A percentile compares a stretch with the other conserved stretches of the same genome.
These are phyloP conservation scores for Pseudogymnoascus sp. DNA, from an alignment of 2,329 filamentous ascomycete species.

Conservation along the genomic window DNA sequence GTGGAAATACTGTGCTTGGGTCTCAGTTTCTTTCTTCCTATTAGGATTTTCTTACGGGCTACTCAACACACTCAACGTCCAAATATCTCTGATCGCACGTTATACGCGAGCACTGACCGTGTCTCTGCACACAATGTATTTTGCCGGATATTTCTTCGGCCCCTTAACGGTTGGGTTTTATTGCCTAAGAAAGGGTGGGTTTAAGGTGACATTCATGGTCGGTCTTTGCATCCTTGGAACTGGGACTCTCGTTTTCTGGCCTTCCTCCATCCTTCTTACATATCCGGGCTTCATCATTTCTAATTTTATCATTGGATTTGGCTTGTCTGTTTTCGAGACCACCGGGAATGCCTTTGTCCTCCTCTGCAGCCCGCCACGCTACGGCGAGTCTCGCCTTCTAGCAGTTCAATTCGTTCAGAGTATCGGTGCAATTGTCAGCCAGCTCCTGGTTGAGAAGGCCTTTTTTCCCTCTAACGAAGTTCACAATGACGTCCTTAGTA, in stretches of 20 bases:
- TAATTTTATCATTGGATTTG: conserved; percentile 69
- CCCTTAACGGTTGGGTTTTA: conserved; percentile 61
- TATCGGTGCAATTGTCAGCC: conserved; percentile 65
- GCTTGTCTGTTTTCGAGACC: conserved; percentile 68
- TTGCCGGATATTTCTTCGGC: conserved; percentile 61
- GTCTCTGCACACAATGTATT: conserved; percentile 65
- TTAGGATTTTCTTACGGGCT: conserved; percentile 87
- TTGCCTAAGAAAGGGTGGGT: conserved; percentile 64
- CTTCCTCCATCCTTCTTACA: conserved; percentile 63
- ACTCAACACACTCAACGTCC: conserved; percentile 71
- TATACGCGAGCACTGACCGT: conserved; percentile 54
- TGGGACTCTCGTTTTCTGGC: conserved; percentile 77
- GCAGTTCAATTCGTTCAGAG: conserved; percentile 69
- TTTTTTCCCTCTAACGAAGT: conserved; percentile 47
- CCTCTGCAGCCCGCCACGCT: conserved; percentile 66
- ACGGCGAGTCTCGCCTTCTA: conserved; percentile 67
- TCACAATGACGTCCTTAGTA: conserved; percentile 51
- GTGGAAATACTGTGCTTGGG: conserved; percentile 62
- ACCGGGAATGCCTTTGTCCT: conserved; percentile 67
- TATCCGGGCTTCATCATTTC: conserved; percentile 74
- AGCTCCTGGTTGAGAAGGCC: conserved; percentile 64
- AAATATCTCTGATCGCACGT: conserved; percentile 55
- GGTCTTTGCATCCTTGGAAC: conserved; percentile 67
- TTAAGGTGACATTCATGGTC: conserved; percentile 68
- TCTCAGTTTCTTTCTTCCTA: conserved; percentile 72